phyloP scores from a whole-genome alignment of 139 green algal genomes.

The Tetradesmus lagerheimii region DNA sequence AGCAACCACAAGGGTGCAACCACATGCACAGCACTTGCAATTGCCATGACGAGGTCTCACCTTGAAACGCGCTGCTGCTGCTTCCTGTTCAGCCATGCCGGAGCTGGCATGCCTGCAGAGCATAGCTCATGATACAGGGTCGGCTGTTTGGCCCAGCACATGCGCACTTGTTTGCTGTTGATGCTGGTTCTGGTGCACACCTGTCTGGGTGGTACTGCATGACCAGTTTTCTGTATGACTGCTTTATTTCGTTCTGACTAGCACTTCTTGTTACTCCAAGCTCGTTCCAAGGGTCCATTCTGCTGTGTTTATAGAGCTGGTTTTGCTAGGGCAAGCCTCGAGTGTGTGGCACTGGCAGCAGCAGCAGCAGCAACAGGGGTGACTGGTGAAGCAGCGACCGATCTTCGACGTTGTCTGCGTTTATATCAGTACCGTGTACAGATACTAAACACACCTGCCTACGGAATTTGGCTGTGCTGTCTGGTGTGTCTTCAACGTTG shows the following conservation, averaged over 20 bases:
- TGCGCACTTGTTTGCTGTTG: background rate
- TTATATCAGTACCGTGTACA: background rate
- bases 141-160: background rate
- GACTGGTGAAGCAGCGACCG: background rate
- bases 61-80: constrained; percentile 34
- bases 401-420: background rate
- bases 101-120: constrained; percentile 32
- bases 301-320: background rate
- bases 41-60: background rate
- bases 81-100: constrained; percentile 9
- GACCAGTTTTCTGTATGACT: constrained; percentile 18
- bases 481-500: background rate
- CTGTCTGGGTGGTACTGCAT: constrained; percentile 44
- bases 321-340: background rate
- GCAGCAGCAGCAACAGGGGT: background rate
- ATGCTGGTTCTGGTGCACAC: background rate
- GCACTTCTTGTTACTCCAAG: constrained; percentile 2
- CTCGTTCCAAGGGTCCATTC: background rate
- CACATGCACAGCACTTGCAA: background rate
- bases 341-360: background rate
- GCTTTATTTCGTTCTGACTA: constrained; percentile 5
- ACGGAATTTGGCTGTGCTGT: background rate
- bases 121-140: background rate
- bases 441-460: background rate
- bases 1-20: background rate